phyloP scores from a whole-genome alignment of 345 rosid genomes.

The Cardamine resedifolia region DNA sequence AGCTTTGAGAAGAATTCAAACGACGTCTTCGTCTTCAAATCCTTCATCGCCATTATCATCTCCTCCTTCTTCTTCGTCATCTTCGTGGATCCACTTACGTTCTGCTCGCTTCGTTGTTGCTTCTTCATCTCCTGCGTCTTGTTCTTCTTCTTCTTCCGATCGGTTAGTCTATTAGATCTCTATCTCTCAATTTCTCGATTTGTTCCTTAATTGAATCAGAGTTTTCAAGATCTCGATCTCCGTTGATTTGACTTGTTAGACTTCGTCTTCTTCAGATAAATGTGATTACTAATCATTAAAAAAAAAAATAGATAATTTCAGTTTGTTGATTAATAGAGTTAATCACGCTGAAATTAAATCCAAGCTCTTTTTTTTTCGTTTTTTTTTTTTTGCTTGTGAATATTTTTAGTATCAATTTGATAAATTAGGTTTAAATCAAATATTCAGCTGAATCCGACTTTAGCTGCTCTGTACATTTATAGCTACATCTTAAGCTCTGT shows the following conservation, averaged over 20 bases:
- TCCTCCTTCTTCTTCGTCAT: slow-evolving; percentile 55
- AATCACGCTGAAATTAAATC: not conserved
- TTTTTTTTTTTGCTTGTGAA: not conserved
- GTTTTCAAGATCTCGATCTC: not conserved
- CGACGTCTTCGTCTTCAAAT: slow-evolving; percentile 60
- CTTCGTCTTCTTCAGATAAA: slow-evolving; percentile 8
- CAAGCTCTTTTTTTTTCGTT: not conserved
- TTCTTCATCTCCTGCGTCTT: slow-evolving; percentile 82
- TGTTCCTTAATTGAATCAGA: not conserved
- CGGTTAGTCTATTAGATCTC: slow-evolving; percentile 57
- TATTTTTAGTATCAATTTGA: not conserved
- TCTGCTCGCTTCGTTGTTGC: slow-evolving; percentile 80
- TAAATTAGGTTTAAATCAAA: not conserved
- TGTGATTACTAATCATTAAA: not conserved
- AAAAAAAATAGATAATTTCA: not conserved
- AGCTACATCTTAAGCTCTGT: slow-evolving; percentile 8
- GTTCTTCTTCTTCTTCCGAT: slow-evolving; percentile 77
- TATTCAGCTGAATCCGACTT: not conserved
- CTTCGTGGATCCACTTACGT: slow-evolving; percentile 90
- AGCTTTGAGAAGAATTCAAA: slow-evolving; percentile 82
- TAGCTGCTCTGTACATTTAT: not conserved
- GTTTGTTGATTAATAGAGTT: not conserved
- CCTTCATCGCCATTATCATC: slow-evolving; percentile 71
- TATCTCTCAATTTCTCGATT: no score
- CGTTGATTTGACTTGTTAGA: slow-evolving; percentile 17